Evolutionary conservation across 2,329 filamentous ascomycete genomes (phyloP), one percentile per base, ranked within the genome.

Genomic region (Colletotrichum euphorbiae): DNA sequence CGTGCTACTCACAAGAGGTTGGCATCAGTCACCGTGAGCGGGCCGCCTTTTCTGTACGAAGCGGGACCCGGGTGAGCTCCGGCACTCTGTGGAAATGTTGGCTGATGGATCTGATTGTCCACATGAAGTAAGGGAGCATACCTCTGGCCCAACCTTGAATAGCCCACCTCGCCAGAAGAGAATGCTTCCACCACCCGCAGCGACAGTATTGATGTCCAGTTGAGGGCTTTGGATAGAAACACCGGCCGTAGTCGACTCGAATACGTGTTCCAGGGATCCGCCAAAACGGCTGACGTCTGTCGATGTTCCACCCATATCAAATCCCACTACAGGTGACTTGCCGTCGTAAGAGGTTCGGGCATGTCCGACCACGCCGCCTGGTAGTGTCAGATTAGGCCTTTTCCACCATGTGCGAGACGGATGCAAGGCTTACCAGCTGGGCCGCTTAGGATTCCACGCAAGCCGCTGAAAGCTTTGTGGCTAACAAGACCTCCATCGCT

Each of bases 211-310:
- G 79, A 92, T 91, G 73, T 92, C 90, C 2, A 91, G 83, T 43
- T 72, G 70, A 8, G 71, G 71, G 2, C 54, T 67, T 9, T 72
- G 67, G 5, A 92, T 91, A 3, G 89, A 89, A 2, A 91, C 87
- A 31, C 89, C 92, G 0, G 92, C 92, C 0, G 91, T 93, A 0
- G 90, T 93, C 0, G 91, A 93, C 74, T 93, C 91, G 70, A 93
- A 93, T 0, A 81, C 75, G 60, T 82, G 79, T 21, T 81, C 80
- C 1, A 73, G 70, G 2, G 78, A 78, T 19, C 48, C 48, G 2
- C 73, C 89, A 71, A 91, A 93, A 50, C 91, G 82, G 15, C 89
- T 91, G 12, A 93, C 90, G 75, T 93, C 91, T 1, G 91, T 93
- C 33, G 87, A 90, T 1, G 91, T 93, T 9, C 91, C 91, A 9